Evolutionary conservation across 305 asterid species (phyloP), one percentile per base, ranked within the genome.

Genomic region (Coffea humblotiana): DNA sequence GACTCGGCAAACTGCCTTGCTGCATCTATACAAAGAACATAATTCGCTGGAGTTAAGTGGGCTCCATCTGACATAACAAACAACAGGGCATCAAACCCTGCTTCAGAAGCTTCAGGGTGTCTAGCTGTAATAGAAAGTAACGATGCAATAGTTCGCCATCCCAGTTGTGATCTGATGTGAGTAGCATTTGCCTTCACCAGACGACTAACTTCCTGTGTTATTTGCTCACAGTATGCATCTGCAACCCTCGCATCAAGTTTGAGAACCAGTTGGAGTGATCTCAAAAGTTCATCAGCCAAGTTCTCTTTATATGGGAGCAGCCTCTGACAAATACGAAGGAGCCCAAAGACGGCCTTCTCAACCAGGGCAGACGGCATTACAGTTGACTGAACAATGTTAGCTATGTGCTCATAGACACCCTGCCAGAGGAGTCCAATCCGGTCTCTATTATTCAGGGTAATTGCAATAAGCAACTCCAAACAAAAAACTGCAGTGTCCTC

Each of bases 401-500:
- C 91, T 80, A 93, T 95, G 84, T 95, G 99, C 79, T 95, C 99
- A 79, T 92, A 93, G 85, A 93, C 99, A 49, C 97, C 98, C 45
- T 90, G 97, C 99, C 99, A 95, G 18, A 95, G 90, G 81, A 93
- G 94, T 73, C 92, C 94, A 76, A 95, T 95, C 82, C 99, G 86
- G 83, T 95, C 98, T 69, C 99, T 89, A 78, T 95, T 95, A 76
- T 93, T 95, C 84, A 95, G 84, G 14, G 99, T 93, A 52, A 95
- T 95, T 45, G 98, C 99, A 82, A 95, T 93, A 75, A 95, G 87
- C 88, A 95, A 86, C 83, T 93, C 98, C 89, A 95, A 88, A 89
- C 99, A 95, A 88, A 95, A 95, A 67, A 93, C 99, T 3, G 99
- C 98, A 1, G 99, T 95, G 81, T 95, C 98, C 87, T 95, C 99